phyloP scores from a whole-genome alignment of 2,329 filamentous ascomycete genomes.

The Emericellopsis cladophorae region DNA sequence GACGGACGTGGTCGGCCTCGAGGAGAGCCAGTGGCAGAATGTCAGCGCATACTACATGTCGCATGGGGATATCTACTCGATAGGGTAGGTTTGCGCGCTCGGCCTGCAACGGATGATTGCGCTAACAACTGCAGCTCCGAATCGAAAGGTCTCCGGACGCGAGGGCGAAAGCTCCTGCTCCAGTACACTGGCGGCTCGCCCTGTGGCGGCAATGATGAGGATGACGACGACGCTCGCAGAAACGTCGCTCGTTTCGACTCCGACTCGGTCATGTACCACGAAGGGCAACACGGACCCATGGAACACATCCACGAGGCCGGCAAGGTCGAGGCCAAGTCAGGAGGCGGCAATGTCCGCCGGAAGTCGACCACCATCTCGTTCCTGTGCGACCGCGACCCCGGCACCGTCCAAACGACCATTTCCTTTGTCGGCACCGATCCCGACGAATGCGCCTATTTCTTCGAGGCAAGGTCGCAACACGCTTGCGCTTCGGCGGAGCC shows the following conservation, averaged over 20 bases:
- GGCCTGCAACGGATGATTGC: background rate
- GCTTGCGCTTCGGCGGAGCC: constrained; percentile 61
- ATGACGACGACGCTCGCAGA: constrained; percentile 15
- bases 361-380: constrained; percentile 88
- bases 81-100: constrained; percentile 45
- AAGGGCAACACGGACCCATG: no score
- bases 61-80: constrained; percentile 55
- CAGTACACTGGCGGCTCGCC: constrained; percentile 70
- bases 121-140: constrained; percentile 21
- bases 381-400: constrained; percentile 76
- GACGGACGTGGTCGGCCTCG: constrained; percentile 50
- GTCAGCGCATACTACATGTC: constrained; percentile 67
- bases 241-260: constrained; percentile 5
- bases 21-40: constrained; percentile 51
- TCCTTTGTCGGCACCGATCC: constrained; percentile 76
- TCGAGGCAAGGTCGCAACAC: constrained; percentile 76
- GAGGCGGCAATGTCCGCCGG: background rate
- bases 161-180: constrained; percentile 63
- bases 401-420: constrained; percentile 52
- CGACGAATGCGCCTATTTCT: constrained; percentile 91
- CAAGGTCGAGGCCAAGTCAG: constrained; percentile 1
- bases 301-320: no score
- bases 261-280: no score
- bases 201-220: constrained; percentile 36
- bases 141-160: constrained; percentile 38